phyloP scores from a whole-genome alignment of 345 rosid genomes.

The Chamaenerion angustifolium region DNA sequence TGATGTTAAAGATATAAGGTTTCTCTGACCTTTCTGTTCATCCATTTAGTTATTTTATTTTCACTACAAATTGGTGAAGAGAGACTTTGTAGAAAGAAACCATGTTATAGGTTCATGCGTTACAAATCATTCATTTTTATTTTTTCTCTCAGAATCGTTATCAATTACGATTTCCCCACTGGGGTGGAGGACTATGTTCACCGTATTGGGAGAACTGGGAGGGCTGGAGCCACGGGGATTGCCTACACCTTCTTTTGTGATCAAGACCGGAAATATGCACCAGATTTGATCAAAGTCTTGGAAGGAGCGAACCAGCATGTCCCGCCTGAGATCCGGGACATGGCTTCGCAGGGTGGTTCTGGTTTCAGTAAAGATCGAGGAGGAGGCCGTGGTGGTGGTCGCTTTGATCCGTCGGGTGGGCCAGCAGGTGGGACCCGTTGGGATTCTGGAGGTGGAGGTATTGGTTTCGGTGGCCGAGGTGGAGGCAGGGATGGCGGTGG shows the following conservation, averaged over 20 bases:
- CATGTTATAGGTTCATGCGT: neutral
- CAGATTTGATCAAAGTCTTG: conserved; percentile 73
- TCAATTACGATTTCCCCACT: conserved; percentile 86
- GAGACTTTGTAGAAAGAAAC: neutral
- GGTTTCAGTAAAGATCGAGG: conserved; percentile 57
- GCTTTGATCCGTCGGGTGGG: conserved; percentile 54
- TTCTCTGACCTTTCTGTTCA: neutral
- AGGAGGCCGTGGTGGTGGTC: conserved; percentile 43
- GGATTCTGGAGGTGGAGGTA: conserved; percentile 53
- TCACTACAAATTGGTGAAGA: neutral
- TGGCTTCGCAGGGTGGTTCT: conserved; percentile 71
- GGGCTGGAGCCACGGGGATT: conserved; percentile 97
- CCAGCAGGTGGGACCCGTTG: conserved; percentile 51
- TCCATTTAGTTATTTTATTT: neutral
- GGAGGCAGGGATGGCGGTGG: conserved; percentile 31
- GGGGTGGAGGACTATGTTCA: conserved; percentile 98
- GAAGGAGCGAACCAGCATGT: conserved; percentile 92
- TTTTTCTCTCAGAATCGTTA: conserved; percentile 53
- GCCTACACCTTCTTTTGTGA: conserved; percentile 87
- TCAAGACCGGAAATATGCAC: conserved; percentile 76
- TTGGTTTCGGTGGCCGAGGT: conserved; percentile 39
- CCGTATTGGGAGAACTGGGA: conserved; percentile 95
- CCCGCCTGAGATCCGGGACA: conserved; percentile 71
- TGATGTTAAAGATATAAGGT: conserved; percentile 93
- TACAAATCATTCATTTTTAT: neutral